Base-by-base conservation (phyloP, 805 yeast genomes). In the Ogataea thermomethanolica region DNA sequence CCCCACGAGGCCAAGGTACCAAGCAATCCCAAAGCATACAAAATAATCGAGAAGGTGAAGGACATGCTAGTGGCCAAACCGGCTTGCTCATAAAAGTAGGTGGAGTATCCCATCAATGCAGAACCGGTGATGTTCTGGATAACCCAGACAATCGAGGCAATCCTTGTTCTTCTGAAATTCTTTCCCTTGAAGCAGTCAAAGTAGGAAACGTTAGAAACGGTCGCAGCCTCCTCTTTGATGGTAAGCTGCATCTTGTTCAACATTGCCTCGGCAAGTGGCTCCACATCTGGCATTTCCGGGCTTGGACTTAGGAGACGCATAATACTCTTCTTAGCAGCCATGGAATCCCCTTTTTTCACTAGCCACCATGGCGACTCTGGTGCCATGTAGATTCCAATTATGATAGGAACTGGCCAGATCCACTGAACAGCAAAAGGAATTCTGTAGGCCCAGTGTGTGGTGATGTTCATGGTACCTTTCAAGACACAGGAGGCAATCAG, bases 341-440 rank as follows among this genome's bases (percentile, higher is more conserved):
- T 64, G 15, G 53, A 35, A 35, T 58, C 58, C 2, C 69, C 70
- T 45, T 65, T 64, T 41, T 69, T 67, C 4, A 71, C 69, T 33
- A 75, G 58, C 75, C 76, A 77, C 71, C 76, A 71, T 17, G 83
- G 83, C 8, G 78, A 72, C 40, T 77, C 81, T 8, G 82, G 82
- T 29, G 79, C 73, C 6, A 73, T 53, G 40, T 44, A 62, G 9
- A 71, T 64, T n/a, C 69, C 67, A 39, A 67, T 51, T 22, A 68
- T 49, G 23, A 78, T 54, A 25, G 79, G 77, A 7, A 69, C 53
- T 7, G 79, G 74, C 81, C 81, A 78, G 5, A 67, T 56, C 83
- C 82, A 78, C 59, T 78, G 84, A 7, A 78, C 41, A 2, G 77
- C 81, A 53, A 73, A 76, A 7, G 84, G 82, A 29, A 75, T 63